phyloP scores from a whole-genome alignment of 2,329 filamentous ascomycete genomes.

The Fusarium sp. region DNA sequence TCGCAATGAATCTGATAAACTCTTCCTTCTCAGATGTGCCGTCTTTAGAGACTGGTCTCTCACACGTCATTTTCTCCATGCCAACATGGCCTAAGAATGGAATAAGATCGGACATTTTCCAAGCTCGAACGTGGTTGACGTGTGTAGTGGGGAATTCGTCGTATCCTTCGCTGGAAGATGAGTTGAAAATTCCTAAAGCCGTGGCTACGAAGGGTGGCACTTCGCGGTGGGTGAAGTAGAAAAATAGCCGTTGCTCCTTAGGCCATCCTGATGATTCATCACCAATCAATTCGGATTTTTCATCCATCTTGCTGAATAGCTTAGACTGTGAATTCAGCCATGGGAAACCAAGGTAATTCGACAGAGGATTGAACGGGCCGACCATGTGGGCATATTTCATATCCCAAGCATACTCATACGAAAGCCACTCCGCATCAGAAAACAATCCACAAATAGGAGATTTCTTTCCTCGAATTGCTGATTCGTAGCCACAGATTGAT shows the following conservation, averaged over 20 bases:
- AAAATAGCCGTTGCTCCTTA: conserved; percentile 33
- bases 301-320: conserved; percentile 25
- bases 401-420: conserved; percentile 43
- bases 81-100: conserved; percentile 41
- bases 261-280: conserved; percentile 32
- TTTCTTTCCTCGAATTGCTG: conserved; percentile 32
- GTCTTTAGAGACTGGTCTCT: conserved; percentile 9
- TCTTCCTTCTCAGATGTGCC: conserved; percentile 20
- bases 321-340: conserved; percentile 36
- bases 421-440: conserved; percentile 40
- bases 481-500: conserved; percentile 42
- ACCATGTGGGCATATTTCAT: conserved; percentile 45
- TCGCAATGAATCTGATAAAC: conserved; percentile 41
- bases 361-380: conserved; percentile 37
- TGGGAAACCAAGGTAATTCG: conserved; percentile 36
- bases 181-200: conserved; percentile 41
- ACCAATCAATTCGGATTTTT: not conserved
- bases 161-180: conserved; percentile 30
- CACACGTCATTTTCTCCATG: conserved; percentile 43
- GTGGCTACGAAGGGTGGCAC: conserved; percentile 42
- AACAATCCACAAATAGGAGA: conserved; percentile 34
- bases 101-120: conserved; percentile 43
- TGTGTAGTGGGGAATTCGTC: conserved; percentile 40
- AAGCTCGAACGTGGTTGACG: conserved; percentile 40
- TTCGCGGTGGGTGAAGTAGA: conserved; percentile 42